phyloP scores from a whole-genome alignment of 2,329 filamentous ascomycete genomes.

The Monilinia laxa region DNA sequence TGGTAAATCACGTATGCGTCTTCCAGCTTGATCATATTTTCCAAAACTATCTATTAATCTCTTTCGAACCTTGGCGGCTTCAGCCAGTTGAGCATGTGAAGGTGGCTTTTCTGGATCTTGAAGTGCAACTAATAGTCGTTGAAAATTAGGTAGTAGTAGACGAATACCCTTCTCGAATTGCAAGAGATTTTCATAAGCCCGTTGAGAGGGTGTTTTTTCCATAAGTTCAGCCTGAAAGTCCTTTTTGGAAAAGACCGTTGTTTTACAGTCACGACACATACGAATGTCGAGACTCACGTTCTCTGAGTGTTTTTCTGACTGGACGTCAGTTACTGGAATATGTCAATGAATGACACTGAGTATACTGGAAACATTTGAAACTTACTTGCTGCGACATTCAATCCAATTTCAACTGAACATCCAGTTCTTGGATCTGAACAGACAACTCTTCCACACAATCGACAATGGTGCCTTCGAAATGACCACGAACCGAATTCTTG shows the following conservation, averaged over 20 bases:
- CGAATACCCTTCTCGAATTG: constrained; percentile 73
- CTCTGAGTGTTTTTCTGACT: constrained; percentile 49
- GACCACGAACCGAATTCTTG: constrained; percentile 94
- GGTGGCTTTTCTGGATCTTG: constrained; percentile 61
- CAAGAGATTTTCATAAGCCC: constrained; percentile 64
- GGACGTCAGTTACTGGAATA: constrained; percentile 41
- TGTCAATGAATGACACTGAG: constrained; percentile 33
- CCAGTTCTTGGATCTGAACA: constrained; percentile 82
- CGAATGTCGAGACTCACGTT: constrained; percentile 74
- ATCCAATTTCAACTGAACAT: constrained; percentile 80
- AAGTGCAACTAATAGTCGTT: constrained; percentile 60
- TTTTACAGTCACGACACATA: constrained; percentile 87
- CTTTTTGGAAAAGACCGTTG: constrained; percentile 65
- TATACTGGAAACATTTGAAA: constrained; percentile 26
- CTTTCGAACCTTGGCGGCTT: constrained; percentile 70
- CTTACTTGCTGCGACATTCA: constrained; percentile 70
- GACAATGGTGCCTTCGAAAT: constrained; percentile 90
- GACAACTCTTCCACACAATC: constrained; percentile 88
- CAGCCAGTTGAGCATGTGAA: constrained; percentile 55
- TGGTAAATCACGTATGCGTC: constrained; percentile 65
- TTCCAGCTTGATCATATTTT: constrained; percentile 67
- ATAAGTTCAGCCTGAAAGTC: constrained; percentile 63
- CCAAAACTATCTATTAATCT: constrained; percentile 69
- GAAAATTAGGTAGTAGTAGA: constrained; percentile 66
- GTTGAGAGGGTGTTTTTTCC: constrained; percentile 58